Evolutionary conservation across 192 early-diverging fungal species (phyloP).

Genomic region (Entomortierella lignicola): DNA sequence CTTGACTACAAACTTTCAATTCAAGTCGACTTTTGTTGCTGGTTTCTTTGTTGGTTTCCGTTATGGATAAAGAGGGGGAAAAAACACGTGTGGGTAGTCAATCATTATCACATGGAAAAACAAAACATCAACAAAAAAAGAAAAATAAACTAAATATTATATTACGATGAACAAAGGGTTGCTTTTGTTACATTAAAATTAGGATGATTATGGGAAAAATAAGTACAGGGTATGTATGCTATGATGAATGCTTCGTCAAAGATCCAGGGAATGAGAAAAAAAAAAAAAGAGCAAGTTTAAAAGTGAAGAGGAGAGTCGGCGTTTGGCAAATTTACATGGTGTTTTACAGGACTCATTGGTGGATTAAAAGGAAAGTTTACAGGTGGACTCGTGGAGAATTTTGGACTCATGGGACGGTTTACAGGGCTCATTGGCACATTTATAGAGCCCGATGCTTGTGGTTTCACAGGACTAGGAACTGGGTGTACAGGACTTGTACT

Average conservation of each 20-base stretch:
- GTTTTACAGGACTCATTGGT: too few relatives aligned
- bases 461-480: too few relatives aligned
- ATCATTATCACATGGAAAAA: too few relatives aligned
- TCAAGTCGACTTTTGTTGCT: conserved; percentile 61
- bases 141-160: too few relatives aligned
- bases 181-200: too few relatives aligned
- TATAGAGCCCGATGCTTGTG: too few relatives aligned
- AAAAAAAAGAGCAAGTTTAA: conserved; percentile 3
- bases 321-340: neutral
- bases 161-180: neutral
- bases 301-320: neutral
- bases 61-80: conserved; percentile 61
- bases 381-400: too few relatives aligned
- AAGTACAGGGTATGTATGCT: neutral
- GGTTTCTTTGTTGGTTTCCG: conserved; percentile 60
- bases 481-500: neutral
- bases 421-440: too few relatives aligned
- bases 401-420: too few relatives aligned
- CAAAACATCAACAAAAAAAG: too few relatives aligned
- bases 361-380: too few relatives aligned
- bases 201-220: neutral
- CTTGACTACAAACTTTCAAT: conserved; percentile 62
- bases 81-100: too few relatives aligned
- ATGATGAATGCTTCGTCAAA: neutral
- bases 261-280: neutral